Evolutionary conservation across 2,329 filamentous ascomycete species (phyloP), one percentile per base, ranked within the genome.

Genomic region (Knufia fluminis): DNA sequence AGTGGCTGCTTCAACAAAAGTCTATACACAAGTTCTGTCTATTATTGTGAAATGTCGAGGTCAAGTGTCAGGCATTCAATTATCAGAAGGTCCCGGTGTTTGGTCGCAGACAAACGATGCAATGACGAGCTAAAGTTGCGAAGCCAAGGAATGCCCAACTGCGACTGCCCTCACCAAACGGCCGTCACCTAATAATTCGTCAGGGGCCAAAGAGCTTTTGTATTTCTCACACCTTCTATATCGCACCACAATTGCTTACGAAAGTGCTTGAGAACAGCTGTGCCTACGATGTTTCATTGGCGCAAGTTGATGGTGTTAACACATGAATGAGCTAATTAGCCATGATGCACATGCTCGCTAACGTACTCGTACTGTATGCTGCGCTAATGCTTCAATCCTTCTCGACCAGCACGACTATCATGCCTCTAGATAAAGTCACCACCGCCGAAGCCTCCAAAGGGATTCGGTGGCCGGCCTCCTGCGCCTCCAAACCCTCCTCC

Each of bases 401-500:
- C 26, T 28, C 26, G 6, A 14, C 9, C 4, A 14, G 4, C 33
- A 4, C 33, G n/a, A 33, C 20, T 7, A 16, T 35, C 20, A 36
- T 40, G 3, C 9, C 16, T 3, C 49, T 47, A 62, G 22, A 81
- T 76, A 54, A 81, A 81, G 59, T 81, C 78, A 4, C 73, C 74
- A 51, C 69, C 70, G 14, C 78, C 79, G 64, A 78, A 82, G 0
- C 78, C 78, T 7, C 78, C 76, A 74, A 67, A 79, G 78, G 6
- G 73, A 73, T 26, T 65, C 8, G 35, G 35, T n/a, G 46, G 46
- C 14, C 26, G 8, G 9, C 43, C 43, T 26, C 67, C 68, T 17
- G 70, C 70, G 26, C 26, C 26, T 28, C 26, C 26, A 35, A 65
- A 64, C 9, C 64, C 62, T 9, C 70, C 66, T 46, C 70, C 68